Percentiles rank a stretch among this genome's conserved stretches.
phyloP scores from a whole-genome alignment of 225 moss, liverwort and hornwort genomes.

The Pseudoscleropodium purum region DNA sequence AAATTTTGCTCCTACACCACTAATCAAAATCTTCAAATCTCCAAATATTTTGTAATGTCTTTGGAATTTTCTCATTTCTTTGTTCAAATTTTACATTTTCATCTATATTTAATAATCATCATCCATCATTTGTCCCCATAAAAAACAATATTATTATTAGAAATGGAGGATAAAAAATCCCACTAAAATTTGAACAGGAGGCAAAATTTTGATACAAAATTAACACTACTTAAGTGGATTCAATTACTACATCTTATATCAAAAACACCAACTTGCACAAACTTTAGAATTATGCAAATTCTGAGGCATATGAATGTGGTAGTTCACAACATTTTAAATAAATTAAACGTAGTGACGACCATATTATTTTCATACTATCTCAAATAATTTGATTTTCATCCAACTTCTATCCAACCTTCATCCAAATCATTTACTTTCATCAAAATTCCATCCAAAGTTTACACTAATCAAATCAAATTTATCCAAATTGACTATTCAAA shows the following conservation, averaged over 20 bases:
- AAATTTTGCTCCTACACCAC: no score
- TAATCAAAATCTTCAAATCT: no score
- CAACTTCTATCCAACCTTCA: background rate
- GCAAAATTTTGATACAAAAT: background rate
- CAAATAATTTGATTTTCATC: background rate
- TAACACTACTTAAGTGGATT: no score
- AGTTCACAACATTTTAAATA: no score
- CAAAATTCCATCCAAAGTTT: background rate
- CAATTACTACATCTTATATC: fast-evolving
- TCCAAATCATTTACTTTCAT: background rate
- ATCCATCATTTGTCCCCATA: background rate
- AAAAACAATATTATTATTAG: background rate
- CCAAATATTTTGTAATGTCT: no score
- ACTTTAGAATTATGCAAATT: background rate
- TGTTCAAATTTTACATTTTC: background rate
- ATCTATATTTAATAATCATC: background rate
- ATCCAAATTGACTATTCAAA: background rate
- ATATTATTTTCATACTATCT: background rate
- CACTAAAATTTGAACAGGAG: fast-evolving
- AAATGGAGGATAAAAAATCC: background rate
- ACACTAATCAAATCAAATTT: background rate
- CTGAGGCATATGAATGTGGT: fast-evolving
- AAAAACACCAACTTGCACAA: background rate
- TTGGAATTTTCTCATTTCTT: background rate
- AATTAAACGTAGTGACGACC: fast-evolving